Evolutionary conservation across 1,139 yeast genomes (phyloP).

Genomic region (Candida pseudoviswanathii): DNA sequence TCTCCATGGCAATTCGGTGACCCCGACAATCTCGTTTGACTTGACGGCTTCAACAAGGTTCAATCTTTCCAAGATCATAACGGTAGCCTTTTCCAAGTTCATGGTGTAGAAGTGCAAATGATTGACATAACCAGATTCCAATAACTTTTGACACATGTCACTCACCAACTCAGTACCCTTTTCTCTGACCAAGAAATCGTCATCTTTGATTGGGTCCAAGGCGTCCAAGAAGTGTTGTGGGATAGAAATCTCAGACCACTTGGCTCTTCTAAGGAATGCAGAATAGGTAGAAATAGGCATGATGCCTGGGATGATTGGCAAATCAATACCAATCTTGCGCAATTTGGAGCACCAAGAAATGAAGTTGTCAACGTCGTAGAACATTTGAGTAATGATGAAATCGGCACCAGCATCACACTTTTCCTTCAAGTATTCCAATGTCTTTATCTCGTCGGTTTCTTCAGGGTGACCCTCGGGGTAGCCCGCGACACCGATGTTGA

Average conservation of each 20-base stretch:
- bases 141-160: constrained; percentile 76
- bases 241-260: constrained; percentile 84
- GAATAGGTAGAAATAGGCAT: constrained; percentile 98
- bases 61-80: constrained; percentile 81
- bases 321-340: constrained; percentile 71
- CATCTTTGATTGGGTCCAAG: constrained; percentile 84
- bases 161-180: constrained; percentile 82
- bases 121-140: constrained; percentile 71
- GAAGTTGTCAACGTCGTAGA: constrained; percentile 85
- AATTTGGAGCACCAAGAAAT: constrained; percentile 77
- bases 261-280: constrained; percentile 88
- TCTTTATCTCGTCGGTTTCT: constrained; percentile 59
- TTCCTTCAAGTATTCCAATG: constrained; percentile 72
- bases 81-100: constrained; percentile 90
- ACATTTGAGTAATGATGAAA: constrained; percentile 91
- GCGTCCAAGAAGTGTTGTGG: constrained; percentile 73
- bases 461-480: constrained; percentile 97
- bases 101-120: constrained; percentile 95
- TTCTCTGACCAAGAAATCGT: constrained; percentile 85
- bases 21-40: constrained; percentile 43
- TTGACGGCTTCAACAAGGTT: constrained; percentile 53
- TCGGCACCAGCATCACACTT: constrained; percentile 93
- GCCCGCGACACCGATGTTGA: constrained; percentile 90
- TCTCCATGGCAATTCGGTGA: constrained; percentile 76
- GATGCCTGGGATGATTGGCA: constrained; percentile 95